Evolutionary conservation across 768 basidiomycete genomes (phyloP), one percentile per base, ranked within the genome.

Genomic region (Termitomyces sp.): DNA sequence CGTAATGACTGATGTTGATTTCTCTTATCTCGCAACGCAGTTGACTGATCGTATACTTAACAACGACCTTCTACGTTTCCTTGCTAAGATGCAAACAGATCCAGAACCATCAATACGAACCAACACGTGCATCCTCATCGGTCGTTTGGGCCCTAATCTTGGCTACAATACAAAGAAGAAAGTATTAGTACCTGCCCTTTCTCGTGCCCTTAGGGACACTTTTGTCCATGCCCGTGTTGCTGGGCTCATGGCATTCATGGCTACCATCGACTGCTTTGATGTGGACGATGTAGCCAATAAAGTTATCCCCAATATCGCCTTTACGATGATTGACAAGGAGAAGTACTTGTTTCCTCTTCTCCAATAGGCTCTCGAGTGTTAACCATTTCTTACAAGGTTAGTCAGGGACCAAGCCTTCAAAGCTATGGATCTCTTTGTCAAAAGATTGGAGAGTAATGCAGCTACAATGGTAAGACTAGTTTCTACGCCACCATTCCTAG

Each of bases 321-420:
- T 84, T 50, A 80, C 90, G 0, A 72, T 94, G 67, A 79, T 98
- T 18, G 96, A 98, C 68, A 88, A 88, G 68, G 96, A 99, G 70
- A 98, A 95, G 95, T 97, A 65, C 5, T 51, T 47, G 15, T 36
- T 20, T 55, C 2, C 9, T 20, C 4, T 42, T 56, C 28, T 18
- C 36, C 28, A 29, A 4, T 33, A 49, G 42, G 29, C 15, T 28
- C 9, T 48, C 33, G 31, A 33, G 36, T 36, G 36, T 37, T 24
- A 34, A 36, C 41, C 22, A 44, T 1, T n/a, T 48, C 20, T 45
- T 5, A 42, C 1, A 63, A 98, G 96, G 64, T 70, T 92, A 7
- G 96, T 98, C 0, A 84, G 97, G 20, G 95, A 98, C 71, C 96
- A 98, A 66, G 96, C 92, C 2, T 98, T 96, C 79, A 96, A 91